Evolutionary conservation across 208 protist genomes (phyloP).

Genomic region (Leishmania tropica): DNA sequence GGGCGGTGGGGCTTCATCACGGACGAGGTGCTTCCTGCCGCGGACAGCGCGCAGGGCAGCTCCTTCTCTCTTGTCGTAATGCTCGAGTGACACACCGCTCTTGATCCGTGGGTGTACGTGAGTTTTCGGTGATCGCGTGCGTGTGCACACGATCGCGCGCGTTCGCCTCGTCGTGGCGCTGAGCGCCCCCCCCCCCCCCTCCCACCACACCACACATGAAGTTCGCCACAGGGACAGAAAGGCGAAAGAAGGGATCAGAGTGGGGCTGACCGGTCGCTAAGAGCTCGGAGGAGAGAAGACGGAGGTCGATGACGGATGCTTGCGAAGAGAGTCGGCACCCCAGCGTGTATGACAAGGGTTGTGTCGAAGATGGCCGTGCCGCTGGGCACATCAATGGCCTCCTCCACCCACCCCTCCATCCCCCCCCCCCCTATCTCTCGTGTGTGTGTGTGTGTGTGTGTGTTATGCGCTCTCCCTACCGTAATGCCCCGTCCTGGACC

Average conservation of each 20-base stretch:
- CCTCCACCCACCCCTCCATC: neutral
- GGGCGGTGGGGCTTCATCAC: slow-evolving; percentile 66
- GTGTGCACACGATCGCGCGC: neutral
- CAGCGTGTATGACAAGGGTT: neutral
- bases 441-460: too few relatives aligned
- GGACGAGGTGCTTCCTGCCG: slow-evolving; percentile 71
- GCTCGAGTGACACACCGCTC: slow-evolving; percentile 37
- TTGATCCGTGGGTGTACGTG: neutral
- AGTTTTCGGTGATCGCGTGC: neutral
- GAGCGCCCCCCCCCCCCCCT: neutral
- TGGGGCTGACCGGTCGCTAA: neutral
- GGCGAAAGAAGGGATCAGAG: neutral
- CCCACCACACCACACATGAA: neutral
- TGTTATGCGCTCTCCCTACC: neutral
- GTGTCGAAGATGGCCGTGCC: neutral
- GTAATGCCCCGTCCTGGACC: neutral
- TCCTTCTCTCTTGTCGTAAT: slow-evolving; percentile 61
- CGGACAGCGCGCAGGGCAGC: slow-evolving; percentile 60
- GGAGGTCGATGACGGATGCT: neutral
- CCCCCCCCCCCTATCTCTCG: neutral
- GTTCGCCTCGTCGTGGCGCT: neutral
- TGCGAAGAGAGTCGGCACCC: neutral
- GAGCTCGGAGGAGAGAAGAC: neutral
- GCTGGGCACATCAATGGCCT: neutral
- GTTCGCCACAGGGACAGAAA: neutral